phyloP scores from a whole-genome alignment of 129 eudicot species.

The Tanacetum coccineum region DNA sequence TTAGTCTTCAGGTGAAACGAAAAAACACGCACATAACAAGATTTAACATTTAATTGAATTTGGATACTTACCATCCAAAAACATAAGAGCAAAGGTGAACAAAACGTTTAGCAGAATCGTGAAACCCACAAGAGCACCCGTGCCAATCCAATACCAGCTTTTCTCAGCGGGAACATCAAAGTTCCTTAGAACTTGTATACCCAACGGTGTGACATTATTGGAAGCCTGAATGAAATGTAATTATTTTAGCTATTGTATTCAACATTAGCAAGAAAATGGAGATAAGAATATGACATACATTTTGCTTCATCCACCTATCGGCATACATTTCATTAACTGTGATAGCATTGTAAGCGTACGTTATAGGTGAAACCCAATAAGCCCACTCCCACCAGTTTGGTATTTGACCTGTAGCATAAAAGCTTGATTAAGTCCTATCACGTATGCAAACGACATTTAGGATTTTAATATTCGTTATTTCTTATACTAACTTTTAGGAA shows the following conservation, averaged over 20 bases:
- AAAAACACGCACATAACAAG: not conserved
- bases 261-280: not conserved
- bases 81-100: conserved; percentile 82
- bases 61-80: conserved; percentile 63
- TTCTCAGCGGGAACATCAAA: conserved; percentile 45
- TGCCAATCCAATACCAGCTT: conserved; percentile 97
- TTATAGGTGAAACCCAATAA: conserved; percentile 85
- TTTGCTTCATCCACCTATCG: conserved; percentile 84
- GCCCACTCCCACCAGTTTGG: conserved; percentile 96
- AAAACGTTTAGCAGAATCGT: conserved; percentile 59
- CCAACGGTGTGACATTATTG: conserved; percentile 50
- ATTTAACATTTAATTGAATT: not conserved
- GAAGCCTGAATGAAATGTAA: conserved; percentile 45
- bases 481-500: conserved; percentile 41
- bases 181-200: conserved; percentile 53
- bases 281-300: conserved; percentile 26
- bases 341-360: conserved; percentile 76
- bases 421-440: not conserved
- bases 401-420: conserved; percentile 52
- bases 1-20: not conserved
- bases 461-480: not conserved
- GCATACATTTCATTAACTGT: conserved; percentile 81
- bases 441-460: too few relatives aligned
- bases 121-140: conserved; percentile 79
- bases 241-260: not conserved